Conservation (phyloP, 2,329 filamentous ascomycete genomes). For the Gyromitra esculenta region DNA sequence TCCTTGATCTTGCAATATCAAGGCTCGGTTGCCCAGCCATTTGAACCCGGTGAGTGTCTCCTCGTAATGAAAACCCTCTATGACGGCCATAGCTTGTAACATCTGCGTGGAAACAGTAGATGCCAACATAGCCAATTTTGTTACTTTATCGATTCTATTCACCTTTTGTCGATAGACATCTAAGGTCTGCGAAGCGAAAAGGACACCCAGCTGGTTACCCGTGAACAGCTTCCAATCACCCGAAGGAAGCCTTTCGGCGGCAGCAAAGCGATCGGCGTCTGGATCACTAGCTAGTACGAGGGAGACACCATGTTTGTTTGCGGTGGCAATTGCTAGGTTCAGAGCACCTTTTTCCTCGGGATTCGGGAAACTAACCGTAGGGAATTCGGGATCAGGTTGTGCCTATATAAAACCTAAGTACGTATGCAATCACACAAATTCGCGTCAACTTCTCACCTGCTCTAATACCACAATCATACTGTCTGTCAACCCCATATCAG, state of each 20-base stretch:
- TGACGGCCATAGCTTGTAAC: constrained; percentile 67
- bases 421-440: not conserved
- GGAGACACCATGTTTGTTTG: constrained; percentile 64
- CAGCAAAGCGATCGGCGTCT: constrained; percentile 72
- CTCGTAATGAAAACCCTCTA: constrained; percentile 68
- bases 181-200: constrained; percentile 66
- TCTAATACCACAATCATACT: constrained; percentile 64
- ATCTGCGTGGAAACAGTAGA: constrained; percentile 73
- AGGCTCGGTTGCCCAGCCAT: constrained; percentile 72
- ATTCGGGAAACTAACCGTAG: constrained; percentile 72
- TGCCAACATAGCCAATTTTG: constrained; percentile 68
- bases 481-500: constrained; percentile 61
- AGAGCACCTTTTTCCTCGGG: constrained; percentile 72
- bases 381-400: constrained; percentile 71
- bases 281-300: constrained; percentile 72
- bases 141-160: constrained; percentile 58
- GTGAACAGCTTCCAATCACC: constrained; percentile 70
- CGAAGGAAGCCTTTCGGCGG: constrained; percentile 67
- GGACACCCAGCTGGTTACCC: constrained; percentile 72
- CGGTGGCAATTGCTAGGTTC: constrained; percentile 68
- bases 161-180: constrained; percentile 54
- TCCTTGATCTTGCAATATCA: constrained; percentile 63
- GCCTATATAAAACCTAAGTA: constrained; percentile 60
- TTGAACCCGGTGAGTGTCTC: constrained; percentile 75
- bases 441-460: constrained; percentile 47